Evolutionary conservation across 78 protist genomes (phyloP).

Genomic region (Bodo saltans): DNA sequence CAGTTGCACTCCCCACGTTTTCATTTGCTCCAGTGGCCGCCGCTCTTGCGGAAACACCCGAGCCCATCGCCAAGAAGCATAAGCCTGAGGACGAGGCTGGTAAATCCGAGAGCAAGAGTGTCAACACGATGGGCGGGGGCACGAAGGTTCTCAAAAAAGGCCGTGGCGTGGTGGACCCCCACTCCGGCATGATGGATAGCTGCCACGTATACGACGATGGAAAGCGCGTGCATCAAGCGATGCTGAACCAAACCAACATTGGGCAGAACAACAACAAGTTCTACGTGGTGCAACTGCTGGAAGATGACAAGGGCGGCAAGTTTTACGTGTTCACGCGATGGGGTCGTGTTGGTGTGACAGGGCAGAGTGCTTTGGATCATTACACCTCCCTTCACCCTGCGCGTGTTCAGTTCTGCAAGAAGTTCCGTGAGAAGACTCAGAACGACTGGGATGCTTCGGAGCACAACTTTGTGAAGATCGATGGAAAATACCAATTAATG

Average conservation of each 20-base stretch:
- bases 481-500: conserved; percentile 59
- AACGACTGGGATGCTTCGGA: conserved; percentile 31
- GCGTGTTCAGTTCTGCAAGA: neutral
- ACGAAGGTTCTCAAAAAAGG: conserved; percentile 38
- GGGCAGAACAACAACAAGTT: conserved; percentile 63
- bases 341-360: conserved; percentile 59
- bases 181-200: neutral
- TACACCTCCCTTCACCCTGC: neutral
- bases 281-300: conserved; percentile 69
- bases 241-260: conserved; percentile 65
- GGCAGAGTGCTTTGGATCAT: neutral
- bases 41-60: neutral
- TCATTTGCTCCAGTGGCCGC: neutral
- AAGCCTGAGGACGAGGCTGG: neutral
- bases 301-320: conserved; percentile 31
- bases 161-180: conserved; percentile 55
- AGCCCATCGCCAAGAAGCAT: neutral
- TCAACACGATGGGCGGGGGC: neutral
- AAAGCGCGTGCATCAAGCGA: conserved; percentile 49
- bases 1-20: neutral
- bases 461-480: conserved; percentile 32
- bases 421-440: conserved; percentile 58
- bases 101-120: neutral
- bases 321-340: conserved; percentile 60
- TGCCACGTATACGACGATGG: conserved; percentile 58